Percentiles rank a stretch among this genome's conserved stretches.
phyloP scores from a whole-genome alignment of 306 rosid genomes.

The Psophocarpus tetragonolobus region DNA sequence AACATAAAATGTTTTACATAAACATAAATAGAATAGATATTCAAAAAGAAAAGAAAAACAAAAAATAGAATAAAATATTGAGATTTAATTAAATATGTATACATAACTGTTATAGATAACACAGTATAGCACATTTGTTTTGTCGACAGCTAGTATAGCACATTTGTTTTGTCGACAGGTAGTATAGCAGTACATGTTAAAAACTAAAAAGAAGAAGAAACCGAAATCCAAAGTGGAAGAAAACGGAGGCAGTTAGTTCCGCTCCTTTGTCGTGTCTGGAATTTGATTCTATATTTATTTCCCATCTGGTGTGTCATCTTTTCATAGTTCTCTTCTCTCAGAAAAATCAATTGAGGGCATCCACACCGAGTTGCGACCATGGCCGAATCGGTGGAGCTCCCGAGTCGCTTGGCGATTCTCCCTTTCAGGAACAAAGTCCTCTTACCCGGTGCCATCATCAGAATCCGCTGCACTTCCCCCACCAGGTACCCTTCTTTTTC shows the following conservation, averaged over 20 bases:
- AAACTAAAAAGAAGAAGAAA: background rate
- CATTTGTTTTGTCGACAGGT: no score
- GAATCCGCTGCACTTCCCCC: slow-evolving; percentile 97
- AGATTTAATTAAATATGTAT: no score
- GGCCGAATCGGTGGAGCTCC: slow-evolving; percentile 95
- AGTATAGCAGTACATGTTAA: background rate
- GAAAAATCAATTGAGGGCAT: background rate
- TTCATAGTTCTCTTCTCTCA: background rate
- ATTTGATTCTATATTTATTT: background rate
- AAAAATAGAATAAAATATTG: no score
- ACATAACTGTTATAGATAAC: no score
- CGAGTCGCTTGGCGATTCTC: slow-evolving; percentile 93
- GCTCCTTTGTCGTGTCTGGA: background rate
- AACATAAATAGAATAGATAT: no score
- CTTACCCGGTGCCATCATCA: slow-evolving; percentile 92
- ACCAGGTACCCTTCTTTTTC: slow-evolving; percentile 58
- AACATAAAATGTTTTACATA: no score
- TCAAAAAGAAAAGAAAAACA: no score
- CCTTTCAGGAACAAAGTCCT: slow-evolving; percentile 98
- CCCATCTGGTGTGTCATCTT: background rate
- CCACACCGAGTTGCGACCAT: slow-evolving; percentile 45
- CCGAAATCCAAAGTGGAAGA: background rate
- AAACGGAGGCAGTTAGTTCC: slow-evolving; percentile 28
- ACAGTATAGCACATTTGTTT: no score
- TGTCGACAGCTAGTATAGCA: no score